A percentile compares a stretch with the other conserved stretches of the same genome.
phyloP scores from a whole-genome alignment of 768 basidiomycete genomes.

The Boletus rubropictus region DNA sequence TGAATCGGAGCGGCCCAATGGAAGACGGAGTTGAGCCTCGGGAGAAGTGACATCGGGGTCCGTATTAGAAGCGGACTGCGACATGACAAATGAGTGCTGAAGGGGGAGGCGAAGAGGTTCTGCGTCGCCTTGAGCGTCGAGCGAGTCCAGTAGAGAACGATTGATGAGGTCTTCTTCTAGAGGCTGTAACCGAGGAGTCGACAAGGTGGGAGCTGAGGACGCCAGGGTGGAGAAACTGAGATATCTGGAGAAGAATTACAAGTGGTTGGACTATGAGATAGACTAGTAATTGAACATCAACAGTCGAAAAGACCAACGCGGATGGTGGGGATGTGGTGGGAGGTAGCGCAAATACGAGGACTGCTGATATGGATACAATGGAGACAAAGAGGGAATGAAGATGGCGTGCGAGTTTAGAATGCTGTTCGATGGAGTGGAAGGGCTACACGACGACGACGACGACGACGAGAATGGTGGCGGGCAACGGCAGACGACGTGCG shows the following conservation, averaged over 20 bases:
- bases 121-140: conserved; percentile 80
- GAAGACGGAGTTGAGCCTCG: conserved; percentile 48
- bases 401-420: conserved; percentile 24
- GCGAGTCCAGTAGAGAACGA: conserved; percentile 74
- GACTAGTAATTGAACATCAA: conserved; percentile 38
- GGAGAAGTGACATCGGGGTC: conserved; percentile 48
- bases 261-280: conserved; percentile 23
- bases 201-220: conserved; percentile 35
- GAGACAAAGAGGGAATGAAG: conserved; percentile 24
- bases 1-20: conserved; percentile 48
- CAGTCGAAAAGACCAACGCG: conserved; percentile 33
- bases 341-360: conserved; percentile 32
- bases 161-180: conserved; percentile 75
- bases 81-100: conserved; percentile 39
- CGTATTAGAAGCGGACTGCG: conserved; percentile 45
- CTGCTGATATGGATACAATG: conserved; percentile 43
- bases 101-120: conserved; percentile 45
- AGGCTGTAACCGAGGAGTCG: conserved; percentile 32
- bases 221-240: conserved; percentile 44
- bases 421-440: conserved; percentile 25
- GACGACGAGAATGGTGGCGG: conserved; percentile 15
- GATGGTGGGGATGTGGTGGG: conserved; percentile 26
- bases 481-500: conserved; percentile 36
- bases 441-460: conserved; percentile 25
- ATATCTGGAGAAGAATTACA: conserved; percentile 27